Evolutionary conservation across 345 rosid genomes (phyloP), one percentile per base, ranked within the genome.

Genomic region (Orychophragmus violaceus): DNA sequence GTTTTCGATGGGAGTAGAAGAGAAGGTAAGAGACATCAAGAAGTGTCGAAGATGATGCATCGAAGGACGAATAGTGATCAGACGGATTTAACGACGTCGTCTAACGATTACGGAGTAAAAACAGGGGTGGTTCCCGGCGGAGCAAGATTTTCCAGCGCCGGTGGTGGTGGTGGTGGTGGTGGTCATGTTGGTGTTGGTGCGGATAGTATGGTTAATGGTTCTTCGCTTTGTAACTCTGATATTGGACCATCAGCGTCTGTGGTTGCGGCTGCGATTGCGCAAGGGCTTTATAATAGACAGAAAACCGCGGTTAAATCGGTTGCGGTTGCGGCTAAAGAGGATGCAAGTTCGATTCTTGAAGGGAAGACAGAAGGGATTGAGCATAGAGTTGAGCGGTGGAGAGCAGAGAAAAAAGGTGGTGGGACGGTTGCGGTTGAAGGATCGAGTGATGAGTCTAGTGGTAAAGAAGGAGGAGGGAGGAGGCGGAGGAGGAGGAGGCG

Each of bases 161-260:
- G 76, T 2, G 49, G 59, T 0, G 76, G 70, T 0, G 56, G 65
- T 8, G 49, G 69, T 1, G 81, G 76, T 1, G 69, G 77, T 1
- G 66, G 7, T 2, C 11, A 2, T 11, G 48, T 3, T 16, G 48
- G 3, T 22, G 56, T 4, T 10, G 77, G 78, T 16, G 56, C 56
- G 5, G 85, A 83, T 1, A 84, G 92, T 74, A 59, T 80, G 82
- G 81, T 86, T 58, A 86, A 84, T 21, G 96, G 77, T 2, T 86
- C 91, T 2, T 86, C 91, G 4, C 55, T 74, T 17, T 82, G 85
- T 52, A 70, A 8, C 59, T 72, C 85, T 10, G 96, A 91, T 37
- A 84, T 95, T 7, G 99, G 97, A 14, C 99, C 99, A 0, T 95
- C 99, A 0, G 96, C 97, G 3, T 95, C 99, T 6, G 79, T 95